Conservation (phyloP, 2,329 filamentous ascomycete species). For the Curvularia verruculosa region DNA sequence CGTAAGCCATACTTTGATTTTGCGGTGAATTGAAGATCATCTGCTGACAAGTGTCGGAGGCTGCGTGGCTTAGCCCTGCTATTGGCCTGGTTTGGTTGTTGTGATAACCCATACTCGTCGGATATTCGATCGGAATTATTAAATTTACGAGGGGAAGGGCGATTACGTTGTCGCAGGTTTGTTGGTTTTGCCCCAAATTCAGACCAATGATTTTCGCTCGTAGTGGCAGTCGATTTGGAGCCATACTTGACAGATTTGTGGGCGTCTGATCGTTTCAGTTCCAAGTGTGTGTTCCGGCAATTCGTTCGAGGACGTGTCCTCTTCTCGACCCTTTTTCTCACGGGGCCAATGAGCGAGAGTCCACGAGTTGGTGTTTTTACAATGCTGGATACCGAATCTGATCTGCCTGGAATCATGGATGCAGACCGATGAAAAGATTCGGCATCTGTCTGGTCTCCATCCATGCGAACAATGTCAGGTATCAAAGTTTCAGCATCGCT, state of each 20-base stretch:
- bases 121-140: slow-evolving; percentile 1
- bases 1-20: slow-evolving; percentile 19
- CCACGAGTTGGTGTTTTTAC: slow-evolving; percentile 40
- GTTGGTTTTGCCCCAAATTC: not conserved
- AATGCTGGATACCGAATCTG: slow-evolving; percentile 33
- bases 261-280: slow-evolving; percentile 34
- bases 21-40: slow-evolving; percentile 10
- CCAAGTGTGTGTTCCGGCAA: slow-evolving; percentile 10
- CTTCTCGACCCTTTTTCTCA: slow-evolving; percentile 28
- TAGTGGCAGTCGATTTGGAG: slow-evolving; percentile 5
- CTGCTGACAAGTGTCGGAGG: slow-evolving; percentile 16
- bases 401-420: slow-evolving; percentile 22
- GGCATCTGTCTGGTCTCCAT: slow-evolving; percentile 28
- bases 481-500: slow-evolving; percentile 41
- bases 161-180: slow-evolving; percentile 5
- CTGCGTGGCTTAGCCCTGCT: slow-evolving; percentile 2
- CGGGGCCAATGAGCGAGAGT: slow-evolving; percentile 37
- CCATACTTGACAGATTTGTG: slow-evolving; percentile 33
- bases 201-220: not conserved
- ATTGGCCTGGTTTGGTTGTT: slow-evolving; percentile 8
- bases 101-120: slow-evolving; percentile 17
- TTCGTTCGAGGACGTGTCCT: slow-evolving; percentile 17
- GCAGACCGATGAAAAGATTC: slow-evolving; percentile 19
- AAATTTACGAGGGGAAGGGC: not conserved
- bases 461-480: slow-evolving; percentile 26